Percentiles rank a stretch among this genome's conserved stretches.
phyloP scores from a whole-genome alignment of 2,329 filamentous ascomycete genomes.

The Xylariaceae sp. region DNA sequence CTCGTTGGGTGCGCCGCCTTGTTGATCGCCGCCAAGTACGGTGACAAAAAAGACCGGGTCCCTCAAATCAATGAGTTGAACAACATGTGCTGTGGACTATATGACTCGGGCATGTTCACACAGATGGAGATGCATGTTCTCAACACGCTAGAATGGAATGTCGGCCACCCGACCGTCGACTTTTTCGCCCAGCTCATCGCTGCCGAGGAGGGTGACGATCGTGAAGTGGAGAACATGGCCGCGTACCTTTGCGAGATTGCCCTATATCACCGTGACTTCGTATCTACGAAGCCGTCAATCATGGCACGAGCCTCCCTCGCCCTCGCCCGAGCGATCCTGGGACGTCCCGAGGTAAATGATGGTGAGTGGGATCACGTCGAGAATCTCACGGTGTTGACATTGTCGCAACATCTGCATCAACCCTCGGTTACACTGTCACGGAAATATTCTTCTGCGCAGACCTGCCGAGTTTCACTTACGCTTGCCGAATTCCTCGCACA shows the following conservation, averaged over 20 bases:
- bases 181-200: constrained; percentile 87
- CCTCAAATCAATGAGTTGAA: constrained; percentile 95
- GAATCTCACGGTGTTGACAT: constrained; percentile 60
- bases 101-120: constrained; percentile 99
- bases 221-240: constrained; percentile 91
- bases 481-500: constrained; percentile 59
- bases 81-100: constrained; percentile 98
- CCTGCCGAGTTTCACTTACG: constrained; percentile 53
- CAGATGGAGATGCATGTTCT: constrained; percentile 99
- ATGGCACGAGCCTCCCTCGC: constrained; percentile 87
- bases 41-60: constrained; percentile 98
- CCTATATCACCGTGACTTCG: constrained; percentile 94
- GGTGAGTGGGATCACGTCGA: constrained; percentile 75
- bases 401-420: constrained; percentile 59
- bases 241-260: constrained; percentile 93
- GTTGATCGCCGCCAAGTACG: constrained; percentile 96
- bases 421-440: constrained; percentile 57
- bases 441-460: constrained; percentile 56
- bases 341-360: constrained; percentile 71
- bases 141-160: constrained; percentile 93
- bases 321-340: constrained; percentile 81
- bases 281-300: constrained; percentile 85
- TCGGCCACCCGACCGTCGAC: constrained; percentile 94
- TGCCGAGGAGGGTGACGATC: constrained; percentile 73
- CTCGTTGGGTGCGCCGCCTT: constrained; percentile 94